Evolutionary conservation across 208 protist genomes (phyloP).

Genomic region (Herpetomonas muscarum): DNA sequence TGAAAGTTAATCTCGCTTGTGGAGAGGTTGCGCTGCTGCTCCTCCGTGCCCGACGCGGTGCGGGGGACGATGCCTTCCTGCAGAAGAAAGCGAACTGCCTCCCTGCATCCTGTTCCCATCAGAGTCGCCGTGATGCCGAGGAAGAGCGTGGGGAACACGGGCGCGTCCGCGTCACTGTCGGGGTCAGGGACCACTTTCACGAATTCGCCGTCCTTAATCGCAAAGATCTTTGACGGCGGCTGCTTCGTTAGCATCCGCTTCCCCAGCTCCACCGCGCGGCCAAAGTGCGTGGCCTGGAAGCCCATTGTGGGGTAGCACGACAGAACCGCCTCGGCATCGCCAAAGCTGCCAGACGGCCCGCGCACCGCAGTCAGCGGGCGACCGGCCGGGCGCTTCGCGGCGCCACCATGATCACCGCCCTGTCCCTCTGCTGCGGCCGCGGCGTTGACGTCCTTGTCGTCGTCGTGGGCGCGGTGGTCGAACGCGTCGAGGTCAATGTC

Average conservation of each 20-base stretch:
- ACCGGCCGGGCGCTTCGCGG: too few species aligned
- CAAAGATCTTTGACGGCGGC: slow-evolving; percentile 40
- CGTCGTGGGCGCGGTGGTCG: slow-evolving; percentile 12
- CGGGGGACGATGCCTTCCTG: slow-evolving; percentile 50
- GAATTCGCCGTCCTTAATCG: slow-evolving; percentile 48
- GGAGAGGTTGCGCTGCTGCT: neutral
- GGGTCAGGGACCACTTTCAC: slow-evolving; percentile 30
- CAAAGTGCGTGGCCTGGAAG: slow-evolving; percentile 78
- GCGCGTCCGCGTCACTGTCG: neutral
- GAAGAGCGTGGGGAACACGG: slow-evolving; percentile 62
- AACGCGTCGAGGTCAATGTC: slow-evolving; percentile 9
- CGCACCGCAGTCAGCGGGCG: slow-evolving; percentile 29
- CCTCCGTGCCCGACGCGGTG: slow-evolving; percentile 7
- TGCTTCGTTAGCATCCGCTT: slow-evolving; percentile 49
- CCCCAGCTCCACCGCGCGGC: slow-evolving; percentile 42
- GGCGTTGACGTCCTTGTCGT: too few species aligned
- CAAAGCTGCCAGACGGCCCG: slow-evolving; percentile 35
- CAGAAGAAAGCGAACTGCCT: slow-evolving; percentile 76
- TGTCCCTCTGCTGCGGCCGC: too few species aligned
- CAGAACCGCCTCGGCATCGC: slow-evolving; percentile 20
- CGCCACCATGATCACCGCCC: too few species aligned
- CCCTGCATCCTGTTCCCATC: slow-evolving; percentile 77
- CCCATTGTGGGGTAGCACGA: slow-evolving; percentile 42
- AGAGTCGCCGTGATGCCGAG: slow-evolving; percentile 74
- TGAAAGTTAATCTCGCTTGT: neutral